Conservation (phyloP, 2,329 filamentous ascomycete genomes). For the Microascus cirrosus region DNA sequence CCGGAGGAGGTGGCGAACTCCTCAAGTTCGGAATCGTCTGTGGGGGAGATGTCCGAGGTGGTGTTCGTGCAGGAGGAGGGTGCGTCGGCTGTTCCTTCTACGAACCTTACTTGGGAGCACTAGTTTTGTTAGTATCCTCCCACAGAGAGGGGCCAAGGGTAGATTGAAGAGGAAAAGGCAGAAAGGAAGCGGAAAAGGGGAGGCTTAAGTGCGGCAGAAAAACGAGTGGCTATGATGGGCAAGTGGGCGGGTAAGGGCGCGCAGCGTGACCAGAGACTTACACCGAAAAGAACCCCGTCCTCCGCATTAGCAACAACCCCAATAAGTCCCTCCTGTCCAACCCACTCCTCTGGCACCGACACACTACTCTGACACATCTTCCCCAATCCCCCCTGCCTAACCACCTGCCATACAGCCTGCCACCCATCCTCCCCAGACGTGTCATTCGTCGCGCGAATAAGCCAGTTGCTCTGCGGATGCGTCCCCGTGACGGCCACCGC, state of each 20-base stretch:
- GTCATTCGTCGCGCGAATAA: conserved; percentile 47
- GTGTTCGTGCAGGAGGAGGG: conserved; percentile 23
- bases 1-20: conserved; percentile 14
- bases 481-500: conserved; percentile 33
- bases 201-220: too few species aligned
- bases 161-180: too few species aligned
- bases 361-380: conserved; percentile 40
- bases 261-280: too few species aligned
- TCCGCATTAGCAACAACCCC: conserved; percentile 37
- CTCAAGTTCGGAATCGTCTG: conserved; percentile 19
- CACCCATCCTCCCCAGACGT: conserved; percentile 33
- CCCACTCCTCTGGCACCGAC: conserved; percentile 34
- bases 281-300: conserved; percentile 47
- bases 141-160: too few species aligned
- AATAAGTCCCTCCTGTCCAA: conserved; percentile 43
- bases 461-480: conserved; percentile 42
- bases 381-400: conserved; percentile 43
- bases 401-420: conserved; percentile 41
- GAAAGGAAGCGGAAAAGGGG: too few species aligned
- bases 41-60: conserved; percentile 15
- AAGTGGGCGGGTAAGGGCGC: too few species aligned
- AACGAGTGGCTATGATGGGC: too few species aligned
- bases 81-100: conserved; percentile 24
- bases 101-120: conserved; percentile 46
- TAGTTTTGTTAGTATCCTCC: conserved; percentile 13